Evolutionary conservation across 495 filamentous ascomycete genomes (phyloP), one percentile per base, ranked within the genome.

Genomic region (Haplographium delicatum): DNA sequence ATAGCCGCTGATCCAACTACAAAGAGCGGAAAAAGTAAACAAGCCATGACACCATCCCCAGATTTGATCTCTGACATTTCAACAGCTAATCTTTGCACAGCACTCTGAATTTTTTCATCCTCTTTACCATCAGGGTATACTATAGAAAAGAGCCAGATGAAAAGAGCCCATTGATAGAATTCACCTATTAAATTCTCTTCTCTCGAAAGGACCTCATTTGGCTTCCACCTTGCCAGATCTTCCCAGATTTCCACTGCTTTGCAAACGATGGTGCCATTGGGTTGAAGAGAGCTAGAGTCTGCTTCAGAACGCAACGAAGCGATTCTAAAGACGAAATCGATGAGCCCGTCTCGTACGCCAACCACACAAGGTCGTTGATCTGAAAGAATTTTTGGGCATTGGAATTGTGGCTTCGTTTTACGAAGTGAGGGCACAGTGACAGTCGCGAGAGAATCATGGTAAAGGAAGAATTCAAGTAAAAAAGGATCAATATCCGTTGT

Each of bases 101-200:
- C 28, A 13, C 27, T 25, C 28, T 56, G 53, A 1, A 56, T 24
- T 11, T 50, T 24, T 10, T 16, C 18, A 34, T 50, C 40, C 1
- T 27, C 22, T 34, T 44, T 39, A 9, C 22, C 16, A 8, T 50
- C 45, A n/a, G 53, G 45, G 30, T 50, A 30, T 1, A 50, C 13
- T 9, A 56, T 56, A 1, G 53, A 50, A 27, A 50, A 56, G 19
- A 56, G 46, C 53, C 53, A 56, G 9, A 50, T 40, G 38, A 28
- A 49, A 6, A 56, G 38, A 4, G 53, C 53, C 25, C 46, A 43
- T 31, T 45, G 27, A 18, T 56, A 50, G 15, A 56, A 45, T 16
- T 49, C 8, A 19, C n/a, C 24, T 4, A 48, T 37, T n/a, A 50
- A 8, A 3, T 22, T 20, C 6, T 39, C 35, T n/a, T 49, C 45